Base-by-base conservation (phyloP, 2,329 filamentous ascomycete genomes). In the Calonectria pseudoturangicola region DNA sequence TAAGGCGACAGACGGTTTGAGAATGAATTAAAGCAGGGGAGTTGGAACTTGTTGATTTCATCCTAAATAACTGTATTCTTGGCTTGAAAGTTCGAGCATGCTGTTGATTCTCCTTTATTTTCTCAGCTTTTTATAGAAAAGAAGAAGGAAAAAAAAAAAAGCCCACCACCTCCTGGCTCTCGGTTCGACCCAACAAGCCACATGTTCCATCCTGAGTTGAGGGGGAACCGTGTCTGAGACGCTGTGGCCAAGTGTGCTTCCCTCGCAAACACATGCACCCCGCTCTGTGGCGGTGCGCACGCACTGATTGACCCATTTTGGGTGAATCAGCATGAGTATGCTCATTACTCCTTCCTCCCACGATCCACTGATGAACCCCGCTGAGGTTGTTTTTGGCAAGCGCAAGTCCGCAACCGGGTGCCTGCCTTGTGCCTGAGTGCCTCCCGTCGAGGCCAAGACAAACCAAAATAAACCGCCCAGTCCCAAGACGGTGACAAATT, bases 261-360 rank as follows among this genome's bases (percentile, higher is more conserved):
- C 43, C 9, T 15, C 6, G 30, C 51, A 60, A 30, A 58, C 15
- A 36, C 27, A 64, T 41, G 27, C 68, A 80, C 78, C 78, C 78
- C 78, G 78, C 78, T 73, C 68, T 77, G 78, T 80, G 78, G 78
- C 78, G 74, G 77, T 80, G 78, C 72, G 36, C 75, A 70, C 39
- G 41, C 36, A 56, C 25, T 41, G 16, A 41, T 56, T 58, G 50
- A 48, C 62, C 51, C 39, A 56, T 62, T 68, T 63, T 63, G 27
- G 43, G 33, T 39, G 56, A 56, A 51, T 70, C 54, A 43, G 51
- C 56, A 39, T 58, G 12, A 58, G 54, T n/a, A 10, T 21, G 2
- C 54, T 58, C 54, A 30, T 58, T 39, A 58, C 36, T 69, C 25
- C 58, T 56, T 43, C 48, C 45, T 68, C 39, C 41, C 41, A 56